Evolutionary conservation across 169 alveolate species (phyloP).

Genomic region (Amoebophrya sp.): DNA sequence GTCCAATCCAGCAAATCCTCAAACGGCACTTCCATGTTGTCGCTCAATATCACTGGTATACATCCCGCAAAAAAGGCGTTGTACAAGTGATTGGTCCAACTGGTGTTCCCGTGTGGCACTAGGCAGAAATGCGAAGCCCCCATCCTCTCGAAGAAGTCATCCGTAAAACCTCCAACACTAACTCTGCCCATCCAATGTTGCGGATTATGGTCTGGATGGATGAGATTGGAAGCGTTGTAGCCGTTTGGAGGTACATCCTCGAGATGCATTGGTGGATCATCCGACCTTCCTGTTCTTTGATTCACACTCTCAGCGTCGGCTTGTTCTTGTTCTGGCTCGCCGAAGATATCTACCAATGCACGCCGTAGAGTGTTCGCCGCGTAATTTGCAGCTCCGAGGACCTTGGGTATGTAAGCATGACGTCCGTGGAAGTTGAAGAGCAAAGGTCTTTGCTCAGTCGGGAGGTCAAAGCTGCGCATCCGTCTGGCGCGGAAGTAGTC

Average conservation of each 20-base stretch:
- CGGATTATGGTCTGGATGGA: too few relatives aligned
- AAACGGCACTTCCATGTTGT: conserved; percentile 24
- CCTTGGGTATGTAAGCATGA: background rate
- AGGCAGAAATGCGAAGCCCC: background rate
- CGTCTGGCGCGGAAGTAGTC: background rate
- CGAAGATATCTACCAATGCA: background rate
- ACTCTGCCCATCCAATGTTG: background rate
- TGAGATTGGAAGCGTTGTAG: too few relatives aligned
- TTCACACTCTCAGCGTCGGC: background rate
- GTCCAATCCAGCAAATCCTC: background rate
- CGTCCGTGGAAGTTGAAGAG: conserved; percentile 17
- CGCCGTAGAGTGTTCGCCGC: background rate
- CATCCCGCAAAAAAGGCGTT: background rate
- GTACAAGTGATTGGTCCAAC: background rate
- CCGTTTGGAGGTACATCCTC: background rate
- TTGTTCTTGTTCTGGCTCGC: background rate
- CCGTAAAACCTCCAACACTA: background rate
- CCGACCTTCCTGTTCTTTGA: background rate
- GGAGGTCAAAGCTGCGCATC: background rate
- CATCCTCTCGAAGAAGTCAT: conserved; percentile 20
- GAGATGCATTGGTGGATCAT: background rate
- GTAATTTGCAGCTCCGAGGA: background rate
- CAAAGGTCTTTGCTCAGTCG: background rate
- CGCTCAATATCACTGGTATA: background rate
- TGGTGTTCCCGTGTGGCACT: conserved; percentile 23